A percentile compares a stretch with the other conserved stretches of the same genome.
Conservation (phyloP, 2,329 filamentous ascomycete species). For the Aureobasidium namibiae region DNA sequence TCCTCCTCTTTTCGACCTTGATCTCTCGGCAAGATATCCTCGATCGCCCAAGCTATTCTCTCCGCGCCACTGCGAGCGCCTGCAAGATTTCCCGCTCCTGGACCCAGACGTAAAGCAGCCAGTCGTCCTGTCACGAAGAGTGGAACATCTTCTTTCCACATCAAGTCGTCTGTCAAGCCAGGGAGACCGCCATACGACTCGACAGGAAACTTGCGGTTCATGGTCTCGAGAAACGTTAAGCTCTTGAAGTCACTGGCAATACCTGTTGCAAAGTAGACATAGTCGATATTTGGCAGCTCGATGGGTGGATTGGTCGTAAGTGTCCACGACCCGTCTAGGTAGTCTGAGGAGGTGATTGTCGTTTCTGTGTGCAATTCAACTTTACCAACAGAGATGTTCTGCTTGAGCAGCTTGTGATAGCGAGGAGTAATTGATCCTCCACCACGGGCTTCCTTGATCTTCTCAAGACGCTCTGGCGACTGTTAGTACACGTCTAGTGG, state of each 20-base stretch:
- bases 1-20: slow-evolving; percentile 19
- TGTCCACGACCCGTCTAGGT: slow-evolving; percentile 39
- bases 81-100: slow-evolving; percentile 64
- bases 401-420: slow-evolving; percentile 59
- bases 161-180: slow-evolving; percentile 65
- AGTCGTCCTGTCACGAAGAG: slow-evolving; percentile 63
- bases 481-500: background rate
- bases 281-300: slow-evolving; percentile 48
- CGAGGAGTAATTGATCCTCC: slow-evolving; percentile 69
- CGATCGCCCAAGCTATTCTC: slow-evolving; percentile 61
- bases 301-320: slow-evolving; percentile 48
- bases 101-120: slow-evolving; percentile 60
- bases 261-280: slow-evolving; percentile 70
- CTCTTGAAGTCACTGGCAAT: slow-evolving; percentile 54
- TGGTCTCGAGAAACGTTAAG: slow-evolving; percentile 53
- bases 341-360: slow-evolving; percentile 37
- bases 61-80: slow-evolving; percentile 67
- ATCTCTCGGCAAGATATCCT: slow-evolving; percentile 43
- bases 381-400: slow-evolving; percentile 45
- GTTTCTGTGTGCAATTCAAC: slow-evolving; percentile 53
- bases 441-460: slow-evolving; percentile 57
- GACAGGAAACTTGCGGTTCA: slow-evolving; percentile 54
- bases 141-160: slow-evolving; percentile 66
- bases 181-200: slow-evolving; percentile 58
- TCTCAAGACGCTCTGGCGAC: slow-evolving; percentile 51